Evolutionary conservation across 345 rosid genomes (phyloP), one percentile per base, ranked within the genome.

Genomic region (Jatropha curcas): DNA sequence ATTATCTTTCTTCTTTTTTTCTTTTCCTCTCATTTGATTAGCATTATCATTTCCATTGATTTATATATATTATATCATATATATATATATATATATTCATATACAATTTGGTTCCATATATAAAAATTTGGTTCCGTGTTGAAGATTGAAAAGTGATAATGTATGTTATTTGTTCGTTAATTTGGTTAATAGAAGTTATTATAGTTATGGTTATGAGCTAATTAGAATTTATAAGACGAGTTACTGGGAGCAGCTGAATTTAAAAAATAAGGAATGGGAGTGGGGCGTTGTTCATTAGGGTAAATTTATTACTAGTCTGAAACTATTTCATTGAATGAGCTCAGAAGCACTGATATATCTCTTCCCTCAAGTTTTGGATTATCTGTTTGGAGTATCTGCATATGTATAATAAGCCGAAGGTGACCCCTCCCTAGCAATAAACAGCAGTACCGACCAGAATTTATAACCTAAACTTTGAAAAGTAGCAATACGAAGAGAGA

Each of bases 351-450:
- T 64, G 57, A 52, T 68, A 24, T 8, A 37, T 67, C 74, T 70
- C 74, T 61, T 67, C 55, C 70, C 73, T 1, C 68, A 34, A 65
- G 77, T 75, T 75, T 86, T 86, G 88, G 90, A 82, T 84, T 71
- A 57, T 84, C 73, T 71, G 50, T 67, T 81, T 86, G 90, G 86
- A 86, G 78, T 84, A 79, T 79, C 17, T 67, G 82, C 66, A 72
- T 78, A 78, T 77, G 74, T 66, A 76, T 70, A n/a, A n/a, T n/a
- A 69, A 52, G 57, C 83, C 73, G 50, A 67, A 71, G 79, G 65
- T 62, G 81, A 62, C 76, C 56, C 48, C n/a, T 77, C 62, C 24
- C 35, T 22, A 56, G 71, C 75, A 77, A 68, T 79, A 71, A 81
- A 70, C 46, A 64, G 60, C 45, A 55, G 25, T 61, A 73, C 84